Conservation (phyloP, 2,329 filamentous ascomycete species). For the Trichoderma sp. region DNA sequence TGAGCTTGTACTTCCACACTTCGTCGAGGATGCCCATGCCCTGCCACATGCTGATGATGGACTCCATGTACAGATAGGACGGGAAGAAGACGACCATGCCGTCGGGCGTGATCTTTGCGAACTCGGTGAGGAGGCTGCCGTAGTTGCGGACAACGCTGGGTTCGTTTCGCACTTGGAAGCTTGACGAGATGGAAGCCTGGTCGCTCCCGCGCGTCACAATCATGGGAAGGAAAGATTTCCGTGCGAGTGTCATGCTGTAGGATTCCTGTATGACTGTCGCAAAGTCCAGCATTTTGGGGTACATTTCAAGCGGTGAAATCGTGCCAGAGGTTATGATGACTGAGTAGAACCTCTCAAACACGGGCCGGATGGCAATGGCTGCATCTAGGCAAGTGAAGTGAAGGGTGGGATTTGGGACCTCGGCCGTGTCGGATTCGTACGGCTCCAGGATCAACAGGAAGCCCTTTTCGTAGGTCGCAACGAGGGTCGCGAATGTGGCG, state of each 20-base stretch:
- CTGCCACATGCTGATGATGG: conserved; percentile 98
- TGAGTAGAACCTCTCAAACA: conserved; percentile 95
- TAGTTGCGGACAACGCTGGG: conserved; percentile 97
- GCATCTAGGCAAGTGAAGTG: conserved; percentile 97
- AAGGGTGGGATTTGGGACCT: conserved; percentile 93
- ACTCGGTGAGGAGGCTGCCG: conserved; percentile 88
- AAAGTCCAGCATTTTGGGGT: conserved; percentile 97
- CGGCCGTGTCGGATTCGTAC: conserved; percentile 92
- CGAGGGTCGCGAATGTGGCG: conserved; percentile 92
- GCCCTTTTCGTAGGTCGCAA: conserved; percentile 94
- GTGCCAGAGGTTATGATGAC: conserved; percentile 99
- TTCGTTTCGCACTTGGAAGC: conserved; percentile 94
- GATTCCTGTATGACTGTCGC: conserved; percentile 92
- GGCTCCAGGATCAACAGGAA: conserved; percentile 97
- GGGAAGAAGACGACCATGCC: conserved; percentile 99
- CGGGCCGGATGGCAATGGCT: conserved; percentile 95
- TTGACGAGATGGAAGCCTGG: conserved; percentile 88
- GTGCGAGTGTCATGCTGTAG: conserved; percentile 92
- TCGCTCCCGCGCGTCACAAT: conserved; percentile 95
- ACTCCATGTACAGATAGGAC: conserved; percentile 98
- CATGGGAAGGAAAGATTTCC: conserved; percentile 95
- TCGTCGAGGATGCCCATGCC: conserved; percentile 97
- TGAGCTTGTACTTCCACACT: conserved; percentile 99
- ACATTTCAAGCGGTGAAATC: conserved; percentile 96
- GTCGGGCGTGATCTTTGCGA: conserved; percentile 93